Conservation (phyloP, 257 asterid genomes). For the Solanum paucissectum region DNA sequence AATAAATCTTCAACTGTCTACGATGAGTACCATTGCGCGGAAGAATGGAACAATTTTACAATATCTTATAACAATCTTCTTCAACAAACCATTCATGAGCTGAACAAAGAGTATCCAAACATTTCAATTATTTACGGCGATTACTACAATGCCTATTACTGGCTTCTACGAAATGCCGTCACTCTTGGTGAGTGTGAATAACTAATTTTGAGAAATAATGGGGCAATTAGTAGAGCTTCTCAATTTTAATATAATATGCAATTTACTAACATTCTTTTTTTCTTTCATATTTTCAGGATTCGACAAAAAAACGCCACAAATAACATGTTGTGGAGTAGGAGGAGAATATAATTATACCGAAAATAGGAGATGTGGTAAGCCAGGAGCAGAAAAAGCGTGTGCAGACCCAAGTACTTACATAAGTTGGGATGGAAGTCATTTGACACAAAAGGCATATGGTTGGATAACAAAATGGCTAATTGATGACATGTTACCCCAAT, state of each 20-base stretch:
- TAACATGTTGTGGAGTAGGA: slow-evolving; percentile 21
- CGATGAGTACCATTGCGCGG: neutral
- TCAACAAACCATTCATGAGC: neutral
- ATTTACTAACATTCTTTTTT: too few relatives aligned
- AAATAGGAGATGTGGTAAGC: slow-evolving; percentile 5
- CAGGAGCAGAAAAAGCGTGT: neutral
- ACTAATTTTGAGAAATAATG: too few relatives aligned
- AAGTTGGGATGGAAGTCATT: slow-evolving; percentile 23
- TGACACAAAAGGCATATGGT: slow-evolving; percentile 14
- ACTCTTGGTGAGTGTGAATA: neutral
- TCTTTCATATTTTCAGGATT: neutral
- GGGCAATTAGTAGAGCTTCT: too few relatives aligned
- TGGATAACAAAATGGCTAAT: neutral
- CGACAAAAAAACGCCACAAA: neutral
- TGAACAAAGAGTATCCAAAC: neutral
- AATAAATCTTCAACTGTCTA: neutral
- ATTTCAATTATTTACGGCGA: neutral
- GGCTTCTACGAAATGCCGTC: neutral
- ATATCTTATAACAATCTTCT: neutral
- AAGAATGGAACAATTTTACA: neutral
- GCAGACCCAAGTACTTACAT: neutral
- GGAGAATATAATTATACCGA: slow-evolving; percentile 6
- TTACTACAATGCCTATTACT: neutral
- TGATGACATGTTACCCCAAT: neutral
- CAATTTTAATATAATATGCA: neutral